phyloP scores from a whole-genome alignment of 176 grass and related monocot genomes.

The Guadua angustifolia region DNA sequence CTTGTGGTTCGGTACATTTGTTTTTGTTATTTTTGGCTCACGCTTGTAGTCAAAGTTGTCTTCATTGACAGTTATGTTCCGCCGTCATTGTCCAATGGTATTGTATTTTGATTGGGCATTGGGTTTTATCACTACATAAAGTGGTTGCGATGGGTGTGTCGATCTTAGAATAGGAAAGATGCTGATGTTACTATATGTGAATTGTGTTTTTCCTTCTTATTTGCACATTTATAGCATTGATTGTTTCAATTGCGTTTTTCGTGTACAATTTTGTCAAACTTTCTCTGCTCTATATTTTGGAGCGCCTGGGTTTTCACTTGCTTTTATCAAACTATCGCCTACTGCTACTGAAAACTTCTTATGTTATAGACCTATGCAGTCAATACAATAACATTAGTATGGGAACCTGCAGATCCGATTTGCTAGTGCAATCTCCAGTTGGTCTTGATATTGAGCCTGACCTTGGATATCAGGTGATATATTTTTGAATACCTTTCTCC shows the following conservation, averaged over 20 bases:
- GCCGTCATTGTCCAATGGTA: background rate
- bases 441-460: slow-evolving; percentile 59
- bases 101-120: background rate
- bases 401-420: slow-evolving; percentile 67
- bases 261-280: background rate
- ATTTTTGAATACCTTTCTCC: slow-evolving; percentile 42
- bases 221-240: background rate
- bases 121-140: background rate
- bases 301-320: background rate
- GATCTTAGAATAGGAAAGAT: background rate
- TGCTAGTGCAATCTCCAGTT: slow-evolving; percentile 66
- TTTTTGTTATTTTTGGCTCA: background rate
- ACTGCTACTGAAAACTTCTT: background rate
- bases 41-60: background rate
- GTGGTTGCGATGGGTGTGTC: background rate
- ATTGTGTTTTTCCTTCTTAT: background rate
- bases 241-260: background rate
- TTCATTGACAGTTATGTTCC: background rate
- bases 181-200: background rate
- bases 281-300: background rate
- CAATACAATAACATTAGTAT: slow-evolving; percentile 62
- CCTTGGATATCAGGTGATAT: slow-evolving; percentile 64
- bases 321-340: background rate
- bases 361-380: slow-evolving; percentile 8
- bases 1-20: background rate